phyloP scores from a whole-genome alignment of 2,329 filamentous ascomycete genomes.

The Oidium heveae region DNA sequence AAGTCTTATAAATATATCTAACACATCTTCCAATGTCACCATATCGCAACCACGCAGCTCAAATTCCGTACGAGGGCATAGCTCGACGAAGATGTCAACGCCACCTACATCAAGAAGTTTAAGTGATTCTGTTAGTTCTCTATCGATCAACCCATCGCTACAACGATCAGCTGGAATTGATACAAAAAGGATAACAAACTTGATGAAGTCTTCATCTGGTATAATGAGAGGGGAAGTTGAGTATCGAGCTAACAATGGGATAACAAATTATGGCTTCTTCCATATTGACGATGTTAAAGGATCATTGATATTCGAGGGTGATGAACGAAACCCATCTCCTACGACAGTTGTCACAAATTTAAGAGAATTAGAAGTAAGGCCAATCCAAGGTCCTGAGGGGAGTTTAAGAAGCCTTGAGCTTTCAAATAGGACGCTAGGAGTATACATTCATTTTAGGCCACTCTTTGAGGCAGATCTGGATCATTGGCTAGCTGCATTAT shows the following conservation, averaged over 20 bases:
- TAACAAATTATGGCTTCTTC: constrained; percentile 43
- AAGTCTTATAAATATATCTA: neutral
- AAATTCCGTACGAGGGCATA: constrained; percentile 15
- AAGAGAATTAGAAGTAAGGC: constrained; percentile 44
- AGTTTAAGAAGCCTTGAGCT: constrained; percentile 27
- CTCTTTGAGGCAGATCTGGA: constrained; percentile 41
- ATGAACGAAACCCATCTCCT: constrained; percentile 37
- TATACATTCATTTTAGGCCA: constrained; percentile 41
- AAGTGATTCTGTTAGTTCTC: constrained; percentile 19
- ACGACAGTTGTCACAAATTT: constrained; percentile 46
- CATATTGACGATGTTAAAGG: constrained; percentile 57
- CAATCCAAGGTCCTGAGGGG: constrained; percentile 21
- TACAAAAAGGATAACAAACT: constrained; percentile 41
- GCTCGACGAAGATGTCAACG: constrained; percentile 27
- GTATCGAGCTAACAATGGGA: constrained; percentile 35
- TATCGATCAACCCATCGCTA: constrained; percentile 29
- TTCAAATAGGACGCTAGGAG: constrained; percentile 24
- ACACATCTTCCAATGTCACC: neutral
- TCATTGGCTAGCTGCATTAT: constrained; percentile 53
- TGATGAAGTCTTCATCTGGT: constrained; percentile 58
- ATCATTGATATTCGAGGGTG: constrained; percentile 48
- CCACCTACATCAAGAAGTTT: constrained; percentile 33
- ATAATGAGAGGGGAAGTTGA: constrained; percentile 58
- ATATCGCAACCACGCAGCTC: neutral
- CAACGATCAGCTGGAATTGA: constrained; percentile 27